A percentile compares a stretch with the other conserved stretches of the same genome.
These are phyloP conservation scores for Fusarium graminum DNA, from an alignment of 2,329 filamentous ascomycete species.

Conservation along the genomic window DNA sequence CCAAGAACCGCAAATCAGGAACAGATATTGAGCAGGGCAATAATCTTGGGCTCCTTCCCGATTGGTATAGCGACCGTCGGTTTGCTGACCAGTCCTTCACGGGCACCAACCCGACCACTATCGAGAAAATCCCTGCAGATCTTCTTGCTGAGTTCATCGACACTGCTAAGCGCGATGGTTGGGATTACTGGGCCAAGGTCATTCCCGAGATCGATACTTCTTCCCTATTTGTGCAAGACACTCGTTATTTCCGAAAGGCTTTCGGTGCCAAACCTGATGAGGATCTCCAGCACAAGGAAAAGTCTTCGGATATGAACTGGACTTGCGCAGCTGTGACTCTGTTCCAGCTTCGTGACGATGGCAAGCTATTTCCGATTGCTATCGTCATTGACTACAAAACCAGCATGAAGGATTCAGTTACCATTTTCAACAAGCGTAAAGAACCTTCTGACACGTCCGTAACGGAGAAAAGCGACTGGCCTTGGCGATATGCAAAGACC, in stretches of 20 bases:
- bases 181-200: neutral
- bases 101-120: neutral
- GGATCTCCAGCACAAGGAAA: neutral
- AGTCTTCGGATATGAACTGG: slow-evolving; percentile 1
- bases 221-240: neutral
- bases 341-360: neutral
- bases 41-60: neutral
- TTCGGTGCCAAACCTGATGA: neutral
- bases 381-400: neutral
- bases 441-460: neutral
- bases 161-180: neutral
- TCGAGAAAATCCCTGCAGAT: neutral
- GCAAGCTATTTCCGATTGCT: neutral
- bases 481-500: slow-evolving; percentile 3
- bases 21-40: neutral
- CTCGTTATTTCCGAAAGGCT: neutral
- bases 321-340: neutral
- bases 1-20: neutral
- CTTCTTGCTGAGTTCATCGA: slow-evolving; percentile 1
- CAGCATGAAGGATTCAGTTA: neutral
- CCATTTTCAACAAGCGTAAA: neutral
- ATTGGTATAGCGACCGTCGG: slow-evolving; percentile 1
- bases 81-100: slow-evolving; percentile 1
- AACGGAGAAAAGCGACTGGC: neutral
- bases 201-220: neutral